Evolutionary conservation across 2,329 filamentous ascomycete species (phyloP).

Genomic region (Graphilbum fragrans): DNA sequence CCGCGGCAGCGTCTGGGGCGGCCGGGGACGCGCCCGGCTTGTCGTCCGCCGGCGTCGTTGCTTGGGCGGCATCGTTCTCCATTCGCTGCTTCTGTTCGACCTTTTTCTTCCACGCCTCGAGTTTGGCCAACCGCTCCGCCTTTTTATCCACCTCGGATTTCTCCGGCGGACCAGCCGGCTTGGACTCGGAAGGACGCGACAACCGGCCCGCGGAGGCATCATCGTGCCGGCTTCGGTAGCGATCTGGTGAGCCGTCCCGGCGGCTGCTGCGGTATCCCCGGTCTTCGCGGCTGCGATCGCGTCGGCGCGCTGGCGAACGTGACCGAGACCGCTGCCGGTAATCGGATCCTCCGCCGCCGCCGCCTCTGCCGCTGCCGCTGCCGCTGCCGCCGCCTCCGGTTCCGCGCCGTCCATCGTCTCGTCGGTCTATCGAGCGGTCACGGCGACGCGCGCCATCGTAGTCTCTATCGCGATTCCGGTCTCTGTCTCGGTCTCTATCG

Average conservation of each 20-base stretch:
- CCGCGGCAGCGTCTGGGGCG: constrained; percentile 35
- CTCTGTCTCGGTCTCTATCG: constrained; percentile 9
- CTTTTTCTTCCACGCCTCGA: constrained; percentile 89
- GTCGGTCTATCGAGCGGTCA: constrained; percentile 59
- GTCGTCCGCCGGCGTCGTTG: constrained; percentile 21
- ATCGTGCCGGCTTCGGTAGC: constrained; percentile 50
- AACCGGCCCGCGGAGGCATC: not conserved
- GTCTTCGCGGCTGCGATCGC: constrained; percentile 46
- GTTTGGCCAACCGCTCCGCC: constrained; percentile 65
- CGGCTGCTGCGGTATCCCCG: constrained; percentile 49
- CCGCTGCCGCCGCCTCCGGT: constrained; percentile 10
- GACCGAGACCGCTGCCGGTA: constrained; percentile 51
- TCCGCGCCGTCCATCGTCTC: constrained; percentile 54
- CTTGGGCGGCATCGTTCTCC: constrained; percentile 41
- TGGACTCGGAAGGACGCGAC: not conserved
- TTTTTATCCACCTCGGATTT: constrained; percentile 65
- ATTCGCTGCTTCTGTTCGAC: constrained; percentile 65
- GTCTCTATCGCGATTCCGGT: constrained; percentile 2
- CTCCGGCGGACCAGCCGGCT: constrained; percentile 14
- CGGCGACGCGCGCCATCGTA: constrained; percentile 47
- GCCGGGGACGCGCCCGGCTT: constrained; percentile 15
- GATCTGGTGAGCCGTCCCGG: constrained; percentile 64
- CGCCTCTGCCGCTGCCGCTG: too few relatives aligned
- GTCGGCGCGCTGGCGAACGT: constrained; percentile 43
- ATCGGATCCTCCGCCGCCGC: constrained; percentile 7